phyloP scores from a whole-genome alignment of 176 grass and related monocot species.

The Eragrostis nindensis region DNA sequence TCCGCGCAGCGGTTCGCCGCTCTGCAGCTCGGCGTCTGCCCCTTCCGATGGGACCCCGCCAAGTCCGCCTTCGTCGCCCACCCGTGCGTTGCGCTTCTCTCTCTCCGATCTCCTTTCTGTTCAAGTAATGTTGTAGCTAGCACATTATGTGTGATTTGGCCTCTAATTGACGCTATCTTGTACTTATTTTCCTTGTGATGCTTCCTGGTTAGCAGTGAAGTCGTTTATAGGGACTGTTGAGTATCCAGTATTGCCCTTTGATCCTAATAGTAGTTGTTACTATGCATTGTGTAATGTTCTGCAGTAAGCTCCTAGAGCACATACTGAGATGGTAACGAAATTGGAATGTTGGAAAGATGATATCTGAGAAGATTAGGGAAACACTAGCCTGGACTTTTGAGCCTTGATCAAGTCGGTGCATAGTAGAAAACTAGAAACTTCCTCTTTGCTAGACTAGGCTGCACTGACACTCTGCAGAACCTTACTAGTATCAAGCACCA shows the following conservation, averaged over 20 bases:
- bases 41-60: conserved; percentile 79
- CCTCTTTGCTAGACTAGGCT: neutral
- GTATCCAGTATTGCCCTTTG: neutral
- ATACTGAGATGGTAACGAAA: neutral
- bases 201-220: neutral
- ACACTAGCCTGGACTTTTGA: conserved; percentile 1
- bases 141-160: neutral
- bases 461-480: neutral
- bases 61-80: conserved; percentile 68
- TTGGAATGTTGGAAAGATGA: neutral
- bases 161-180: neutral
- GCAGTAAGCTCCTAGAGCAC: neutral
- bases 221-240: neutral
- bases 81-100: conserved; percentile 49
- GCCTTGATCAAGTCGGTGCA: neutral
- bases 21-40: conserved; percentile 89
- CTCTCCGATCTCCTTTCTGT: neutral
- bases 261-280: neutral
- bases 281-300: neutral
- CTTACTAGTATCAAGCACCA: neutral
- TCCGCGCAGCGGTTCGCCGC: conserved; percentile 73
- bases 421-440: conserved; percentile 3
- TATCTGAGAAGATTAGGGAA: neutral
- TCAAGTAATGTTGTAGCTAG: neutral
- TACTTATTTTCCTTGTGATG: neutral